Evolutionary conservation across 106 monocot genomes (phyloP).

Genomic region (Gastrodia elata): DNA sequence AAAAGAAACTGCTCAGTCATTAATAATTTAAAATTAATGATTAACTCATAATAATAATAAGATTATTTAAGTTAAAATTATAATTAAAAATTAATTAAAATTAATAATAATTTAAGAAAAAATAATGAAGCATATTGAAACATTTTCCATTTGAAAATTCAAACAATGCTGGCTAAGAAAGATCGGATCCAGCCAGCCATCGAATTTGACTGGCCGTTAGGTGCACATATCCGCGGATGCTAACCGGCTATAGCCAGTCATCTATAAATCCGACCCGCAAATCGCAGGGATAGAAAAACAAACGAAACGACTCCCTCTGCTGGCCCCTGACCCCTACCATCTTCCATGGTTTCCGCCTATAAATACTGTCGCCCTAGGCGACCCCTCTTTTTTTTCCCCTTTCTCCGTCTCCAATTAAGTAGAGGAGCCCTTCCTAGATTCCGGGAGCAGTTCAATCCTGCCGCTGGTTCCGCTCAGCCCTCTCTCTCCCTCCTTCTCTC

Average conservation of each 20-base stretch:
- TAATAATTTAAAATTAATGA: too few relatives aligned
- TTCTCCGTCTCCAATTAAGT: background rate
- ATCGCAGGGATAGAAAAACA: background rate
- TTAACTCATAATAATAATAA: too few relatives aligned
- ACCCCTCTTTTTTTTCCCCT: background rate
- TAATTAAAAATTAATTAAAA: too few relatives aligned
- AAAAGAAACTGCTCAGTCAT: too few relatives aligned
- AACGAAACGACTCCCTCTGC: background rate
- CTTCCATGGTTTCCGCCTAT: constrained; percentile 1
- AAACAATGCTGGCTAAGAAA: too few relatives aligned
- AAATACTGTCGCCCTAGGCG: background rate
- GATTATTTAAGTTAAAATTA: too few relatives aligned
- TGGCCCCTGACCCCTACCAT: background rate
- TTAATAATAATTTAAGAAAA: too few relatives aligned
- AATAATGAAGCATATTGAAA: too few relatives aligned
- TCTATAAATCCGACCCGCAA: background rate
- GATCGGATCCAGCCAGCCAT: background rate
- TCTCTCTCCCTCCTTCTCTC: background rate
- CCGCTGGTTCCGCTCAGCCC: too few relatives aligned
- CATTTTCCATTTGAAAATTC: too few relatives aligned
- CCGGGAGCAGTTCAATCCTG: background rate
- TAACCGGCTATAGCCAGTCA: background rate
- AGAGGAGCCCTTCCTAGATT: background rate
- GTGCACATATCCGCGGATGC: background rate
- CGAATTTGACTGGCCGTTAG: background rate